Percentiles rank a stretch among this genome's conserved stretches.
Evolutionary conservation across 768 basidiomycete species (phyloP).

Genomic region (Kwoniella dendrophila): DNA sequence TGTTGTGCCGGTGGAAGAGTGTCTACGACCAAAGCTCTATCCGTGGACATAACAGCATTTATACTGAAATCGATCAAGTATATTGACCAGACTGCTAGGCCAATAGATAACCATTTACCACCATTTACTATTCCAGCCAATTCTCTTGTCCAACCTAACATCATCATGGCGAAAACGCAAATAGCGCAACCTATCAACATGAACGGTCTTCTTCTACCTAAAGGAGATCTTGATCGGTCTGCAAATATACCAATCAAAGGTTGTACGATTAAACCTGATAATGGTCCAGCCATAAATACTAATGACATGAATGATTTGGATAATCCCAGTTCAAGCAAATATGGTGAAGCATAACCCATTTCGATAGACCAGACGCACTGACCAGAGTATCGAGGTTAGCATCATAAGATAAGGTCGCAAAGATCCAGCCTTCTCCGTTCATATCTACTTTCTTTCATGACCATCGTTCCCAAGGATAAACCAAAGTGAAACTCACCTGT

Average conservation of each 20-base stretch:
- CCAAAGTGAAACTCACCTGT: no score
- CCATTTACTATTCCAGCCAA: slow-evolving; percentile 62
- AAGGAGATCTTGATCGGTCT: slow-evolving; percentile 78
- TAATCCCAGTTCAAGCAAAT: slow-evolving; percentile 83
- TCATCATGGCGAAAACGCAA: slow-evolving; percentile 71
- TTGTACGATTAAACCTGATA: slow-evolving; percentile 87
- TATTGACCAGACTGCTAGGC: slow-evolving; percentile 72
- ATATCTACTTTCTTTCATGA: no score
- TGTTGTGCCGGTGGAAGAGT: slow-evolving; percentile 73
- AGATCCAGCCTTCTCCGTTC: not conserved
- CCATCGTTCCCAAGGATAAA: no score
- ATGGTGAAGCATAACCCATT: slow-evolving; percentile 88
- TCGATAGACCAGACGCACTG: slow-evolving; percentile 82
- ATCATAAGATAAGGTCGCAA: not conserved
- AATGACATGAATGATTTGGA: slow-evolving; percentile 83
- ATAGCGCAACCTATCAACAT: slow-evolving; percentile 73
- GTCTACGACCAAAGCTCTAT: slow-evolving; percentile 88
- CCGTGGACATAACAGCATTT: slow-evolving; percentile 77
- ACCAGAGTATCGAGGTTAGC: not conserved
- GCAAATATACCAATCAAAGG: slow-evolving; percentile 80
- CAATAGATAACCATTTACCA: slow-evolving; percentile 64
- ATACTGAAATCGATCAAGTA: slow-evolving; percentile 68
- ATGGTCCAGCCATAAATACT: slow-evolving; percentile 88
- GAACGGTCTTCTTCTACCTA: slow-evolving; percentile 82
- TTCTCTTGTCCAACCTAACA: slow-evolving; percentile 78